phyloP scores from a whole-genome alignment of 2,329 filamentous ascomycete genomes.

The Dothiorella sarmentorum region DNA sequence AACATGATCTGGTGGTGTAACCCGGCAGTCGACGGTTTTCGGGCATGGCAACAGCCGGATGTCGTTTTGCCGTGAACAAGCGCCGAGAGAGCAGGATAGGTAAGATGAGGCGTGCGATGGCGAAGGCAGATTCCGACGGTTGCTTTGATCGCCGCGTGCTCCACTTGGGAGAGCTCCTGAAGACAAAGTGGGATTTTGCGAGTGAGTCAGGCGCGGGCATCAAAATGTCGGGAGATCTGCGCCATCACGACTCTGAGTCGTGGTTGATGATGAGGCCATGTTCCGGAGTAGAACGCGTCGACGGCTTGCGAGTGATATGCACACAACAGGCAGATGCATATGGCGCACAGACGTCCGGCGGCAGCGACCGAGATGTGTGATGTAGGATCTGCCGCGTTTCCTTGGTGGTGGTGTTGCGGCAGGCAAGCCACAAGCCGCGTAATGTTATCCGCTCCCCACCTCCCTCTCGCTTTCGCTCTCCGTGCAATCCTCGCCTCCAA shows the following conservation, averaged over 20 bases:
- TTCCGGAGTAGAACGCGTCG: not conserved
- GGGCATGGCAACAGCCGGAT: no score
- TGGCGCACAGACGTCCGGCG: constrained; percentile 3
- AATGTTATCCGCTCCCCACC: constrained; percentile 4
- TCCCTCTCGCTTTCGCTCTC: not conserved
- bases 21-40: not conserved
- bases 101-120: no score
- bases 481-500: not conserved
- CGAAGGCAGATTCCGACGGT: not conserved
- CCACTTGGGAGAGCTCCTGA: no score
- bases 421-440: not conserved
- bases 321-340: not conserved
- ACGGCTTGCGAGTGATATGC: not conserved
- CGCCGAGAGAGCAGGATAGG: not conserved
- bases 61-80: not conserved
- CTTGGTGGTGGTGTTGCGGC: not conserved
- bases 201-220: constrained; percentile 13
- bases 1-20: constrained; percentile 1
- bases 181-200: no score
- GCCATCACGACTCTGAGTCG: not conserved
- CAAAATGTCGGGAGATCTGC: constrained; percentile 14
- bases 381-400: not conserved
- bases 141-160: not conserved
- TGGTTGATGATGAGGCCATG: not conserved
- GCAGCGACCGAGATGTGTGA: constrained; percentile 2